phyloP scores from a whole-genome alignment of 2,329 filamentous ascomycete genomes.

The Ilyonectria destructans region DNA sequence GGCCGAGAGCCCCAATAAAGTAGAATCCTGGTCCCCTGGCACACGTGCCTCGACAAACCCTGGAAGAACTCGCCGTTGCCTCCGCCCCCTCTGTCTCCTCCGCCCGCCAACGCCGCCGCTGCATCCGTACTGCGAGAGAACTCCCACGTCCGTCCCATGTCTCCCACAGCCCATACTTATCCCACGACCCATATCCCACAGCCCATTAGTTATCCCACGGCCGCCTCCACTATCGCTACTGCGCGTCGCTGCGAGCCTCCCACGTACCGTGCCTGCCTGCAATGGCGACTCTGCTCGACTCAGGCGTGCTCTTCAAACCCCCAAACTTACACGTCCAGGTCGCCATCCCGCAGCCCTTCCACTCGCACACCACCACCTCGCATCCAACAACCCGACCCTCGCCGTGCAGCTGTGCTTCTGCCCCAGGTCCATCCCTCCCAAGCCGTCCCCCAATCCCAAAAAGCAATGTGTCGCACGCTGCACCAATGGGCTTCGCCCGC shows the following conservation, averaged over 20 bases:
- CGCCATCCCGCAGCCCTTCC: neutral
- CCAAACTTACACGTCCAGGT: slow-evolving; percentile 1
- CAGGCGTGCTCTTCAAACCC: slow-evolving; percentile 16
- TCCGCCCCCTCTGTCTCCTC: slow-evolving; percentile 6
- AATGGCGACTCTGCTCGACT: slow-evolving; percentile 9
- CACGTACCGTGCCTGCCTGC: slow-evolving; percentile 16
- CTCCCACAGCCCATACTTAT: neutral
- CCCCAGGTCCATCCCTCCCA: slow-evolving; percentile 25
- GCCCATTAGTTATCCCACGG: neutral
- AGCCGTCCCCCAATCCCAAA: slow-evolving; percentile 21
- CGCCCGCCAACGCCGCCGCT: slow-evolving; percentile 21
- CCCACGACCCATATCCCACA: slow-evolving; percentile 8
- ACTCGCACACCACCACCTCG: slow-evolving; percentile 2
- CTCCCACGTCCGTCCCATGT: slow-evolving; percentile 11
- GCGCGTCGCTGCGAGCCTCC: slow-evolving; percentile 15
- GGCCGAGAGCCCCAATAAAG: slow-evolving; percentile 19
- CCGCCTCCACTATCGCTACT: neutral
- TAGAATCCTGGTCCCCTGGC: slow-evolving; percentile 20
- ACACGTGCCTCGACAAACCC: slow-evolving; percentile 28
- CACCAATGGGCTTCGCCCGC: slow-evolving; percentile 25
- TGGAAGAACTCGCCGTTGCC: slow-evolving; percentile 24
- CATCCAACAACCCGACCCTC: slow-evolving; percentile 11
- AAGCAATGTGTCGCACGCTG: slow-evolving; percentile 22
- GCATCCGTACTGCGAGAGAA: slow-evolving; percentile 7
- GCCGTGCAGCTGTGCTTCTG: slow-evolving; percentile 15